A percentile compares a stretch with the other conserved stretches of the same genome.
phyloP scores from a whole-genome alignment of 2,329 filamentous ascomycete species.

The Tolypocladium tundrense region DNA sequence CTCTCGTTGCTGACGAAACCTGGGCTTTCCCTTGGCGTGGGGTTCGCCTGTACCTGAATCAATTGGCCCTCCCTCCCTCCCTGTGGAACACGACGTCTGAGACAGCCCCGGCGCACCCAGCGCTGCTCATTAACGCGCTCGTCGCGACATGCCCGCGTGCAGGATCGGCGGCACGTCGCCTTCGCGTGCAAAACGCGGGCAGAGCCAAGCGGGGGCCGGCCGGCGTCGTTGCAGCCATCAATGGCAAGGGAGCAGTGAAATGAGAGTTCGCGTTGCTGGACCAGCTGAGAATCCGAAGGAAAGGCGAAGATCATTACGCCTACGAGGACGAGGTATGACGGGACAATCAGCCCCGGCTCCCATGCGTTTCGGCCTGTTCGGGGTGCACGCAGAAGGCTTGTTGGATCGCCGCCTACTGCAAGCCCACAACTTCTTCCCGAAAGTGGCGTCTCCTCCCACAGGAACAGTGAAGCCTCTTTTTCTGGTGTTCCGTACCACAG shows the following conservation, averaged over 20 bases:
- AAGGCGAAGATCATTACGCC: neutral
- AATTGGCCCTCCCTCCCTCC: neutral
- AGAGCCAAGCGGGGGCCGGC: neutral
- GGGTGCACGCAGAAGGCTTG: neutral
- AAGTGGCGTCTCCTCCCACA: neutral
- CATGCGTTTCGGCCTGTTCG: neutral
- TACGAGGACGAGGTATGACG: neutral
- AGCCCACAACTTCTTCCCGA: neutral
- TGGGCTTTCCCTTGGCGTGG: neutral
- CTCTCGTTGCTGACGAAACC: neutral
- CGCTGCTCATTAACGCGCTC: neutral
- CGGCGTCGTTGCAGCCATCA: neutral
- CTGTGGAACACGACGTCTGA: neutral
- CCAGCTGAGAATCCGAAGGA: neutral
- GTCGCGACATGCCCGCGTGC: neutral
- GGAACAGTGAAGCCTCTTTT: neutral
- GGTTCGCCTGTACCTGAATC: neutral
- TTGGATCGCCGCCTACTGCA: neutral
- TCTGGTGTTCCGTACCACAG: neutral
- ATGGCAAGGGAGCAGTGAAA: neutral
- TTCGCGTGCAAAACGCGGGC: neutral
- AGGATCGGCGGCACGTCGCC: neutral
- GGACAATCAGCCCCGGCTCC: too few species aligned
- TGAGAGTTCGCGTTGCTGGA: neutral
- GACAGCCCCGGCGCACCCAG: neutral